Evolutionary conservation across 805 yeast species (phyloP).

Genomic region (Metschnikowia picachoensis): DNA sequence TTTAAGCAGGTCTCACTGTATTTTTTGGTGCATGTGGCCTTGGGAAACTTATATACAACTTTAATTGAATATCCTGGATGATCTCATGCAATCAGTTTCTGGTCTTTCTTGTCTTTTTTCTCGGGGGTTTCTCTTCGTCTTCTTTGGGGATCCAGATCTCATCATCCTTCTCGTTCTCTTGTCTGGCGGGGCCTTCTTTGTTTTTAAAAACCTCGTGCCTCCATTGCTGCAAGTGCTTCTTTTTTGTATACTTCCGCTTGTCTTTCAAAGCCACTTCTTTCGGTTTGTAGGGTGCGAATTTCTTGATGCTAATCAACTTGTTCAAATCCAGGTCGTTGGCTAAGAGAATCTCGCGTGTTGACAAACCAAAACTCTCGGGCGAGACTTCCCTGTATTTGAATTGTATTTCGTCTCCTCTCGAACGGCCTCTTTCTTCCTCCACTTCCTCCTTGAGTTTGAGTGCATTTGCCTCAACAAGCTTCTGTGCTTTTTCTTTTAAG

Average conservation of each 20-base stretch:
- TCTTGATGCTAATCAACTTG: slow-evolving; percentile 81
- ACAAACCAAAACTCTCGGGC: slow-evolving; percentile 86
- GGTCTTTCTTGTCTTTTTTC: slow-evolving; percentile 6
- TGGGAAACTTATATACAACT: too few species aligned
- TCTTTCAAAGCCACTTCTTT: slow-evolving; percentile 70
- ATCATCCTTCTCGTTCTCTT: slow-evolving; percentile 31
- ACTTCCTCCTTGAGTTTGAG: slow-evolving; percentile 64
- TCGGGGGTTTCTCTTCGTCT: slow-evolving; percentile 7
- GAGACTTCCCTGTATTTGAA: slow-evolving; percentile 93
- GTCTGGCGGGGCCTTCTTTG: slow-evolving; percentile 46
- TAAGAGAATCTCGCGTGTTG: slow-evolving; percentile 78
- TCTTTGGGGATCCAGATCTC: slow-evolving; percentile 38
- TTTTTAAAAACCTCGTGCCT: slow-evolving; percentile 72
- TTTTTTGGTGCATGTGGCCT: too few species aligned
- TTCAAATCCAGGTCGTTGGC: slow-evolving; percentile 89
- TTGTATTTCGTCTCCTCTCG: slow-evolving; percentile 39
- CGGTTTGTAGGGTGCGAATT: slow-evolving; percentile 88
- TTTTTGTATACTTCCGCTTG: slow-evolving; percentile 78
- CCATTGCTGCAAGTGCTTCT: slow-evolving; percentile 84
- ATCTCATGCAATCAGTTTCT: not conserved
- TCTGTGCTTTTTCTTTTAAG: slow-evolving; percentile 65
- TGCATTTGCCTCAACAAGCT: slow-evolving; percentile 72
- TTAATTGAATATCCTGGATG: too few species aligned
- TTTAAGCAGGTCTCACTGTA: too few species aligned
- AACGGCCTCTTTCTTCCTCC: slow-evolving; percentile 56